Base-by-base conservation (phyloP, 495 filamentous ascomycete genomes). In the Xeromyces bisporus region DNA sequence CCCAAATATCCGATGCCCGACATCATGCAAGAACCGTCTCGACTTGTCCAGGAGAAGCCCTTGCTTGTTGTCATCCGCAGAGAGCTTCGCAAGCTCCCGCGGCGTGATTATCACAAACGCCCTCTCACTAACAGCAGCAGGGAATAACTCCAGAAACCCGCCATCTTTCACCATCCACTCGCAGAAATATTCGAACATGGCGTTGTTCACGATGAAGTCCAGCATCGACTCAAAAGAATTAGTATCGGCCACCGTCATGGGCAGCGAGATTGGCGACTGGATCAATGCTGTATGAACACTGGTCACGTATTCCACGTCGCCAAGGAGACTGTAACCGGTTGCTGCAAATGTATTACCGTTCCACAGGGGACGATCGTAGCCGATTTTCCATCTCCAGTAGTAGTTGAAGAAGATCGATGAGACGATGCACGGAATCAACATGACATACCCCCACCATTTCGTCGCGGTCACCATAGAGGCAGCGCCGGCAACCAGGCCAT, bases 401-500 rank as follows among this genome's bases (percentile, higher is more conserved):
- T 50, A 49, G 35, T 69, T 67, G 41, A 50, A 53, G 6, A 48
- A 12, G 9, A 62, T 50, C 9, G 55, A 40, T 3, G 47, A 44
- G 8, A 60, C 45, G 14, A 69, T 60, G 33, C 65, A 67, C 0
- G 61, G 61, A n/a, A 55, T 42, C 30, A 69, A 31, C 0, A 66
- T 48, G 1, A 62, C 44, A 24, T 69, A 69, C 21, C 60, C 65
- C 53, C 55, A 60, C 62, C 63, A 67, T 12, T 46, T 44, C 23
- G 48, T 55, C 0, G 62, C 60, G 1, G 65, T 66, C 18, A 62
- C 53, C 37, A 67, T 53, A 0, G 62, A 66, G 2, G 55, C 62
- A 7, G 50, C 61, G n/a, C 63, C 65, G 8, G 63, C 60, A 5
- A 65, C 43, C 0, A 65, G 26, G 1, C 60, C 63, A n/a, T 51